Base-by-base conservation (phyloP, 495 filamentous ascomycete species). In the Corynascus novoguineensis region DNA sequence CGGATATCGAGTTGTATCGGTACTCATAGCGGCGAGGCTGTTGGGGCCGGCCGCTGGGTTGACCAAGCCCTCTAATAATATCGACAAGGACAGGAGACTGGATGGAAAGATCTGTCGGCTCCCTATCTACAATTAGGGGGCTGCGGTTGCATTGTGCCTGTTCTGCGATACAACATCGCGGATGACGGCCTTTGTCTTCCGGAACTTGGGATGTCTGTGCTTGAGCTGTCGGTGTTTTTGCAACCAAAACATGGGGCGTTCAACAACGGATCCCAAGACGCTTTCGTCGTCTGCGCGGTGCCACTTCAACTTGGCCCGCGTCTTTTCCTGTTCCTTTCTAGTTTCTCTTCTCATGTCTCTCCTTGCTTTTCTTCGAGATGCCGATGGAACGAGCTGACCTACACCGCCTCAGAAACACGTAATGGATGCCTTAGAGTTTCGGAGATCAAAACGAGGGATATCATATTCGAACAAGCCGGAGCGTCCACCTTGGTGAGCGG, bases 211-310 rank as follows among this genome's bases (percentile, higher is more conserved):
- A 73, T 68, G 67, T 64, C 63, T 68, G 68, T 70, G 63, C 69
- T 75, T 81, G 76, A 73, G 77, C 76, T 77, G 78, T 85, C 77
- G 79, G 74, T 83, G 83, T 86, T 86, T 87, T 87, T 87, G 75
- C 83, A 86, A 87, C 84, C 83, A 86, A 86, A 87, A 86, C 84
- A 84, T 79, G 69, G 74, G 78, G 79, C 81, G 79, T 87, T 86
- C 85, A 87, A 88, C 85, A 83, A 74, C 71, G 82, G 82, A 83
- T 81, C 83, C 55, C 83, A 86, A 86, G 78, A 79, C 75, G 74
- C 73, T 81, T 83, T 78, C 72, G 73, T 78, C 77, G 78, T 83
- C 77, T 79, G 70, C 65, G 77, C 77, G 76, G 74, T 58, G 77
- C 79, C 80, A 84, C 76, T 83, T 85, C 84, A 86, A 87, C 84